These are phyloP conservation scores for Ramaria sp. DNA, from an alignment of 768 basidiomycete genomes.

Conservation along the genomic window DNA sequence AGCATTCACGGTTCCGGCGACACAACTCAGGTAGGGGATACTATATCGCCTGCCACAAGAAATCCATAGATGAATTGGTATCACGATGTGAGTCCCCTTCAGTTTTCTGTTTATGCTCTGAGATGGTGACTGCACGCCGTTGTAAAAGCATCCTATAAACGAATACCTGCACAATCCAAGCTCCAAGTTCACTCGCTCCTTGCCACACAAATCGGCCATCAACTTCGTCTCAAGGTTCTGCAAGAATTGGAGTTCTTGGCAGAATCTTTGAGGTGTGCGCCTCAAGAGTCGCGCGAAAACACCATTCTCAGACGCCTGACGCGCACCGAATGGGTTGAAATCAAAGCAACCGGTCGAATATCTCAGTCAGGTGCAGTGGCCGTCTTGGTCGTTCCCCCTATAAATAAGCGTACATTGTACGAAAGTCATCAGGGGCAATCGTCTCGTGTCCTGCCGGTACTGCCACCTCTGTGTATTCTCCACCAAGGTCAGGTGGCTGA, in stretches of 20 bases:
- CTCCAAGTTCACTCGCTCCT: constrained; percentile 33
- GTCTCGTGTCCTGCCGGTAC: constrained; percentile 20
- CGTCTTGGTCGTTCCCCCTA: constrained; percentile 58
- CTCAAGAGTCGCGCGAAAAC: constrained; percentile 8
- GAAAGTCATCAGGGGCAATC: constrained; percentile 21
- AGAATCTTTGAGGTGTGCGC: constrained; percentile 26
- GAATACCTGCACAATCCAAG: constrained; percentile 18
- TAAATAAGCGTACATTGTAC: constrained; percentile 42
- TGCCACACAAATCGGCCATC: constrained; percentile 46
- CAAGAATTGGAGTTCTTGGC: constrained; percentile 63
- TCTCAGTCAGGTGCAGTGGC: constrained; percentile 49
- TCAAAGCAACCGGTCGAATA: constrained; percentile 37
- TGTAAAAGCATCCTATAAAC: not conserved
- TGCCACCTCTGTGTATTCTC: constrained; percentile 21
- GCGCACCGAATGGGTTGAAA: constrained; percentile 41
- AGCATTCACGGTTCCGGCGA: constrained; percentile 49
- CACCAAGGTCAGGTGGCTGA: not conserved
- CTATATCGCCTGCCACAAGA: constrained; percentile 55
- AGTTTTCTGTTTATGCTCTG: not conserved
- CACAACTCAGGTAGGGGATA: constrained; percentile 33
- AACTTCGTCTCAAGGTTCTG: constrained; percentile 60
- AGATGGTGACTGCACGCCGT: not conserved
- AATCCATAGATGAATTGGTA: constrained; percentile 29
- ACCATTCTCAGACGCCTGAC: constrained; percentile 55
- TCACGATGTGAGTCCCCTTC: constrained; percentile 24